These are phyloP conservation scores for Mucor mucedo DNA, from an alignment of 371 early-diverging fungal species.

Conservation along the genomic window DNA sequence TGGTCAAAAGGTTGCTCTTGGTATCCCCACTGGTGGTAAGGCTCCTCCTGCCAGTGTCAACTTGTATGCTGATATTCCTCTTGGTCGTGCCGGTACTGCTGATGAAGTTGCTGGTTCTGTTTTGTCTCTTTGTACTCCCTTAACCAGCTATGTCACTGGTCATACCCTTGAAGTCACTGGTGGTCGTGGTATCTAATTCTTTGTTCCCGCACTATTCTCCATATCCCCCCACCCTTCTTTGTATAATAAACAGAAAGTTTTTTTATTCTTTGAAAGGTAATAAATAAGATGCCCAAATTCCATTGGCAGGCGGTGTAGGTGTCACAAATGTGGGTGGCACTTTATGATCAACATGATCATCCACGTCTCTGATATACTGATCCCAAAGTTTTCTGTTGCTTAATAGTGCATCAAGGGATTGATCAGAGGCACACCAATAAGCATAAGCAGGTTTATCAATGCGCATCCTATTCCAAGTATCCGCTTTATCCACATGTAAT, in stretches of 20 bases:
- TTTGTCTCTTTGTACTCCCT: slow-evolving; percentile 68
- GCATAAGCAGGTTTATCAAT: slow-evolving; percentile 37
- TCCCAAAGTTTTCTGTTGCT: slow-evolving; percentile 46
- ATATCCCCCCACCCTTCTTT: neutral
- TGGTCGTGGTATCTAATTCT: slow-evolving; percentile 68
- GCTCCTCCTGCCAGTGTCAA: slow-evolving; percentile 38
- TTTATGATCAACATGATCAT: slow-evolving; percentile 18
- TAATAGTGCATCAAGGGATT: slow-evolving; percentile 33
- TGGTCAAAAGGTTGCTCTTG: slow-evolving; percentile 71
- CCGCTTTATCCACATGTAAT: slow-evolving; percentile 31
- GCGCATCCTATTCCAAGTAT: slow-evolving; percentile 28
- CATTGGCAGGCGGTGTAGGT: slow-evolving; percentile 51
- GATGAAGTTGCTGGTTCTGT: slow-evolving; percentile 74
- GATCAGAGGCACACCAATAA: slow-evolving; percentile 48
- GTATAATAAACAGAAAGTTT: neutral
- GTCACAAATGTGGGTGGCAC: slow-evolving; percentile 46
- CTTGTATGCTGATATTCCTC: slow-evolving; percentile 63
- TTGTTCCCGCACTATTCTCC: neutral
- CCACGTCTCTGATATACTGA: slow-evolving; percentile 25
- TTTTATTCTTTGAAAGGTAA: neutral
- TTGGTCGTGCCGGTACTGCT: slow-evolving; percentile 67
- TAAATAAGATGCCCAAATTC: slow-evolving; percentile 46
- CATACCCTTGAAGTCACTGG: slow-evolving; percentile 74
- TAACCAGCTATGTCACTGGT: slow-evolving; percentile 67
- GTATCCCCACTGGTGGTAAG: slow-evolving; percentile 67